These are phyloP conservation scores for Kodamaea sagamina DNA, from an alignment of 805 yeast genomes.

Conservation along the genomic window DNA sequence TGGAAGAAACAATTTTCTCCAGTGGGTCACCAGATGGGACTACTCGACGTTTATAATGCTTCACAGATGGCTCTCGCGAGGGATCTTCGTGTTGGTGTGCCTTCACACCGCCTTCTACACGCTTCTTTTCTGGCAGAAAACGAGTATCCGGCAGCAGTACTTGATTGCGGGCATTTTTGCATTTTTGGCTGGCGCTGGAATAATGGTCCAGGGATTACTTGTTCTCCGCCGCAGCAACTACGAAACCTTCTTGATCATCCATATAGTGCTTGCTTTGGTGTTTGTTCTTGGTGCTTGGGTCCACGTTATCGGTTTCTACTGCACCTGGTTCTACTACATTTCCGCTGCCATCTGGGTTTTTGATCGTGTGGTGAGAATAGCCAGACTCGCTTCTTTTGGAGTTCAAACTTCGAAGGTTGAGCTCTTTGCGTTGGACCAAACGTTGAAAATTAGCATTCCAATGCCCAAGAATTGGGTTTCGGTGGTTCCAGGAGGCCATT, in stretches of 20 bases:
- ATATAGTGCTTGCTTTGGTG: slow-evolving; percentile 23
- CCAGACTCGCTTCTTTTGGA: slow-evolving; percentile 25
- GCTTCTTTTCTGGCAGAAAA: not conserved
- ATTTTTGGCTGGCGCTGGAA: slow-evolving; percentile 14
- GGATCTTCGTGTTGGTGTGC: slow-evolving; percentile 40
- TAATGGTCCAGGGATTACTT: slow-evolving; percentile 24
- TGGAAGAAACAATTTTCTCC: slow-evolving; percentile 40
- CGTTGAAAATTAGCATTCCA: slow-evolving; percentile 26
- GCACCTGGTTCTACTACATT: slow-evolving; percentile 20
- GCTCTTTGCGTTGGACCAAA: slow-evolving; percentile 24
- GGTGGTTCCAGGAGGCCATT: slow-evolving; percentile 25
- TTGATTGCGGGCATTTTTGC: slow-evolving; percentile 27
- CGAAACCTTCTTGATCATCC: slow-evolving; percentile 26
- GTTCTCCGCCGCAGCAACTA: slow-evolving; percentile 23
- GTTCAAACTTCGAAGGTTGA: slow-evolving; percentile 25
- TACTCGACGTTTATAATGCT: slow-evolving; percentile 54
- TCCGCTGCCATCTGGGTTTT: slow-evolving; percentile 26
- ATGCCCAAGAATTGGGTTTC: slow-evolving; percentile 27
- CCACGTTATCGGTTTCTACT: slow-evolving; percentile 15
- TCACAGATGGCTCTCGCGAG: slow-evolving; percentile 60
- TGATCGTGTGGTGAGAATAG: slow-evolving; percentile 25
- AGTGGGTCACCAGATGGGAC: slow-evolving; percentile 40
- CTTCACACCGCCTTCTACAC: slow-evolving; percentile 37
- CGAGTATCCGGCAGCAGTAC: slow-evolving; percentile 15
- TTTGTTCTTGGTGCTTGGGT: slow-evolving; percentile 24